Evolutionary conservation across 306 rosid genomes (phyloP), one percentile per base, ranked within the genome.

Genomic region (Cajanus cajan): DNA sequence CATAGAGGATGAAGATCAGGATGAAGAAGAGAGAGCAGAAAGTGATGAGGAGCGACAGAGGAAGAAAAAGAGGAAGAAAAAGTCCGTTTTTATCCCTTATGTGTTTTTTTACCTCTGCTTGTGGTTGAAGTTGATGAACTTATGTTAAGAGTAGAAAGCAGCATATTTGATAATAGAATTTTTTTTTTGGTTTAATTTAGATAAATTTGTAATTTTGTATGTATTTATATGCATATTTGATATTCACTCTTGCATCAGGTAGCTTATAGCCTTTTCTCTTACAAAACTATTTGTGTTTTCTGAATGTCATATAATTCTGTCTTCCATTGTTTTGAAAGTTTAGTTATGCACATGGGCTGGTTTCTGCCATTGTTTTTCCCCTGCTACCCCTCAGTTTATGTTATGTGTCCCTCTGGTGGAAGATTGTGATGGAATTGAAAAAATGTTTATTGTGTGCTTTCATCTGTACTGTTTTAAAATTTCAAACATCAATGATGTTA

Each of bases 21-120:
- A 89, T 62, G 94, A 90, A 76, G 96, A 91, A 74, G 92, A 90
- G 77, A 88, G 89, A 85, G 92, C 79, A 55, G 94, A 89, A 18
- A 91, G 97, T 40, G 99, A 93, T 2, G 99, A 93, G 47, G 98
- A 95, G 82, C 89, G 96, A 50, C 99, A 91, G 83, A 95, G 71
- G 93, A 95, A 90, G 93, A 95, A 90, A 82, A 95, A 91, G 84
- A 84, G 93, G 90, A 95, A 95, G 90, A 95, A 93, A 82, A 95
- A 91, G 98, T 95, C 66, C 73, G 18, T 65, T 15, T 48, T 78
- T 74, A 3, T 33, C 25, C 75, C 41, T 61, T 36, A 5, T 59
- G 70, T 34, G 22, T 13, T 41, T 78, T 62, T 34, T 25, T 0
- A 4, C 44, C 11, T 8, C 13, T 75, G 31, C 71, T 50, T 62